Percentiles rank a stretch among this genome's conserved stretches.
These are phyloP conservation scores for Fusarium domesticum DNA, from an alignment of 2,329 filamentous ascomycete genomes.

Conservation along the genomic window DNA sequence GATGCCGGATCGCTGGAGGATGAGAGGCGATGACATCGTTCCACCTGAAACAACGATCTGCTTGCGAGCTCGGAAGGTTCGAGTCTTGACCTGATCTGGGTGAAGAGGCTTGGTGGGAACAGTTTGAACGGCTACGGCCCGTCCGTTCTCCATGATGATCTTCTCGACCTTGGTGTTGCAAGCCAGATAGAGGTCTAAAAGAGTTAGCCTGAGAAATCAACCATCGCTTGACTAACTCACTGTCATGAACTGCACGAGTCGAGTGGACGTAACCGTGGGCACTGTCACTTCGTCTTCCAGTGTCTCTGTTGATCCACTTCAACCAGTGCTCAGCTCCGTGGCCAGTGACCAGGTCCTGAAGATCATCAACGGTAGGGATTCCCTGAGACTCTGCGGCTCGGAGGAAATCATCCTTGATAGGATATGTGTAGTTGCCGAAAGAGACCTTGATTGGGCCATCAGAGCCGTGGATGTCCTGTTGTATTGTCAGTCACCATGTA, in stretches of 20 bases:
- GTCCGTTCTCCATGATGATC: constrained; percentile 68
- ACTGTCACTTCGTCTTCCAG: constrained; percentile 64
- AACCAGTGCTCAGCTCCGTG: constrained; percentile 79
- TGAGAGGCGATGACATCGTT: constrained; percentile 69
- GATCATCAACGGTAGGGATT: constrained; percentile 70
- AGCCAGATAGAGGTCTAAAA: constrained; percentile 61
- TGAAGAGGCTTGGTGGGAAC: constrained; percentile 67
- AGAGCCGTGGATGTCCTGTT: constrained; percentile 64
- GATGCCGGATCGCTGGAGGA: constrained; percentile 73
- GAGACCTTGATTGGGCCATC: constrained; percentile 81
- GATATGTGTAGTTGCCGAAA: constrained; percentile 77
- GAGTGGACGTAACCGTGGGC: constrained; percentile 77
- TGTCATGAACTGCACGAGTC: constrained; percentile 66
- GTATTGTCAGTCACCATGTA: background rate
- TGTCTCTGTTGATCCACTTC: constrained; percentile 74
- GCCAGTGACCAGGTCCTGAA: constrained; percentile 67
- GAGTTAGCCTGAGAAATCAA: background rate
- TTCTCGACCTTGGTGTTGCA: constrained; percentile 78
- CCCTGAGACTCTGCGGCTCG: constrained; percentile 69
- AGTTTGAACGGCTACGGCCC: constrained; percentile 68
- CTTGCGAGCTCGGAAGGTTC: constrained; percentile 65
- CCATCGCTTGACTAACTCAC: background rate
- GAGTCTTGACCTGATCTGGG: constrained; percentile 48
- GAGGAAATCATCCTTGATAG: constrained; percentile 78
- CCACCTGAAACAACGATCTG: constrained; percentile 72